Percentiles rank a stretch among this genome's conserved stretches.
Evolutionary conservation across 345 rosid genomes (phyloP).

Genomic region (Boechera divaricarpa): DNA sequence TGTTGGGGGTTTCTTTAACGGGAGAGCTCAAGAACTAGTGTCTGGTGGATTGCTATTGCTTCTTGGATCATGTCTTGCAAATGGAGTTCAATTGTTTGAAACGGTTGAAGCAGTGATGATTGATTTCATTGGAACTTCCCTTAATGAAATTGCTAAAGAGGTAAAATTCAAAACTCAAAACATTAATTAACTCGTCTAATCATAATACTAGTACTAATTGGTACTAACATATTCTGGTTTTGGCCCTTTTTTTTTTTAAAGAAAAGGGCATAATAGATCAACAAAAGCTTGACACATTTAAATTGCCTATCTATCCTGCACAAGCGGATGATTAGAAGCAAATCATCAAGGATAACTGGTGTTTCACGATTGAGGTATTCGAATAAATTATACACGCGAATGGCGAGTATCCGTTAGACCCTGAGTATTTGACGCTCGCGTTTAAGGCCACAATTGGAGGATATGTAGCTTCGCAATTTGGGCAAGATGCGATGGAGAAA

Average conservation of each 20-base stretch:
- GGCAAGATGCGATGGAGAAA: conserved; percentile 25
- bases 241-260: too few relatives aligned
- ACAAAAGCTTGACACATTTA: conserved; percentile 36
- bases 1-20: conserved; percentile 19
- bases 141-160: conserved; percentile 30
- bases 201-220: not conserved
- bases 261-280: conserved; percentile 38
- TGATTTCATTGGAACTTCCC: conserved; percentile 34
- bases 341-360: conserved; percentile 26
- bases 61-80: conserved; percentile 33
- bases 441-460: conserved; percentile 31
- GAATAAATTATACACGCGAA: conserved; percentile 32
- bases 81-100: conserved; percentile 38
- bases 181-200: not conserved
- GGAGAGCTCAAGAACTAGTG: conserved; percentile 40
- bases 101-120: conserved; percentile 26
- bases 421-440: conserved; percentile 3
- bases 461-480: conserved; percentile 22
- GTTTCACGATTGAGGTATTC: conserved; percentile 32
- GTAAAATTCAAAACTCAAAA: conserved; percentile 1
- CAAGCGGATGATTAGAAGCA: conserved; percentile 30
- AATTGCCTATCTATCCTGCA: conserved; percentile 38
- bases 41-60: conserved; percentile 39
- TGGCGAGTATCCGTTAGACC: conserved; percentile 30
- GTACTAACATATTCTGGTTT: not conserved